Conservation (phyloP, 371 early-diverging fungal species). For the Dichotomocladium elegans region DNA sequence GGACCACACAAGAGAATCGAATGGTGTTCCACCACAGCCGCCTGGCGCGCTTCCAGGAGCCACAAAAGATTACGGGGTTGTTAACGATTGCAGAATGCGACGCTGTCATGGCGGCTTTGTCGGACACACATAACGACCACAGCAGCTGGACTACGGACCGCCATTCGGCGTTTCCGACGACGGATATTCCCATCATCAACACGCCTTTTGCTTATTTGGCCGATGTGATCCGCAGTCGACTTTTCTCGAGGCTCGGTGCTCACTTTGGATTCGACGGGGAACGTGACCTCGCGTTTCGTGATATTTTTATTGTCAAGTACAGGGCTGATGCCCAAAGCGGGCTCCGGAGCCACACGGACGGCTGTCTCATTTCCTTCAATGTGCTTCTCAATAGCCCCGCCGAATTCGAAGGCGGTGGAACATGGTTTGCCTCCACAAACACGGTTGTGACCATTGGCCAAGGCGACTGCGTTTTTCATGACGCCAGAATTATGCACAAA, state of each 20-base stretch:
- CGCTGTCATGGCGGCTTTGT: too few relatives aligned
- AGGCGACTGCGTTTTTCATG: constrained; percentile 54
- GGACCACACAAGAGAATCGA: constrained; percentile 30
- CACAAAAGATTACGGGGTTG: constrained; percentile 17
- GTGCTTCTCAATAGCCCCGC: constrained; percentile 41
- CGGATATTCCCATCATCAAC: constrained; percentile 43
- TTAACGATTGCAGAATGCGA: constrained; percentile 28
- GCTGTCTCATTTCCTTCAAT: constrained; percentile 57
- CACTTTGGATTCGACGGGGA: constrained; percentile 30
- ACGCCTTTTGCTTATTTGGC: constrained; percentile 4
- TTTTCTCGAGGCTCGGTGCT: constrained; percentile 18
- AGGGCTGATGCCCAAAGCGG: constrained; percentile 38
- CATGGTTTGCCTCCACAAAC: constrained; percentile 37
- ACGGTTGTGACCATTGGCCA: constrained; percentile 23
- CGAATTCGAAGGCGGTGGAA: constrained; percentile 66
- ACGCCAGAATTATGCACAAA: constrained; percentile 44
- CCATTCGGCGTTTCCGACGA: constrained; percentile 55
- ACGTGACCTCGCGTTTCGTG: constrained; percentile 47
- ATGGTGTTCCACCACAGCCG: constrained; percentile 8
- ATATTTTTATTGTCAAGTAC: constrained; percentile 56
- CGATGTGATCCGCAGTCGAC: constrained; percentile 16
- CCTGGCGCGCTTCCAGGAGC: constrained; percentile 8
- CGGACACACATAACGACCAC: constrained; percentile 7
- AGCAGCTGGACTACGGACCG: constrained; percentile 39
- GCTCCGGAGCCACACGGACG: constrained; percentile 53